Evolutionary conservation across 2,329 filamentous ascomycete species (phyloP), one percentile per base, ranked within the genome.

Genomic region (Ophiosphaerella narmari): DNA sequence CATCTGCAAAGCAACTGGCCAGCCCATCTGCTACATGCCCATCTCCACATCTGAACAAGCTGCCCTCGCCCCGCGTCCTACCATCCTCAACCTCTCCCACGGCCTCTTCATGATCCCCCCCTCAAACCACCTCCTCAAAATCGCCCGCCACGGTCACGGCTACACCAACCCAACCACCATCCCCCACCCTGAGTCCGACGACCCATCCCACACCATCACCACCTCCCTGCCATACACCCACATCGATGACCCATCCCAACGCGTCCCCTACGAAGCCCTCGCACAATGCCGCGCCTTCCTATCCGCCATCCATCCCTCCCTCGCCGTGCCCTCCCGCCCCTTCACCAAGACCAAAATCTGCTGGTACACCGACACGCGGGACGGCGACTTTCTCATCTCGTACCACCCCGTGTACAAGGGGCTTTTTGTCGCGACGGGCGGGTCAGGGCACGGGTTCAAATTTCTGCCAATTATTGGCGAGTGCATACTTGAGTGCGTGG

Each of bases 91-190:
- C 74, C 78, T 92, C 58, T 83, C 80, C 41, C 84, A 81, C 2
- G 89, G 89, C 7, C 79, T 89, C 51, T 93, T 91, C 77, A 80
- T 89, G 68, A 89, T 92, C 55, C 87, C 89, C 4, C 88, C 90
- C 0, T 74, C 69, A 1, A 61, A 70, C 21, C 62, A 68, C 23
- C 54, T 73, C 6, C 68, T 81, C 39, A 82, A 82, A 62, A 64
- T 81, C 35, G 79, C 78, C 5, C 69, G 78, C n/a, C 78, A 81
- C 55, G 74, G 73, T 54, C 77, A 80, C 60, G 79, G 79, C 46
- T 81, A 81, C 58, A 65, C 70, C 12, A 81, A 81, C 57, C 76
- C 76, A 1, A 70, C 67, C 23, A 72, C 58, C 3, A 78, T 81
- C 49, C 72, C 76, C 9, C 73, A 81, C 54, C 78, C 78, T 0